Evolutionary conservation across 1,139 yeast species (phyloP), one percentile per base, ranked within the genome.

Genomic region (Sugiyamaella xylanicola): DNA sequence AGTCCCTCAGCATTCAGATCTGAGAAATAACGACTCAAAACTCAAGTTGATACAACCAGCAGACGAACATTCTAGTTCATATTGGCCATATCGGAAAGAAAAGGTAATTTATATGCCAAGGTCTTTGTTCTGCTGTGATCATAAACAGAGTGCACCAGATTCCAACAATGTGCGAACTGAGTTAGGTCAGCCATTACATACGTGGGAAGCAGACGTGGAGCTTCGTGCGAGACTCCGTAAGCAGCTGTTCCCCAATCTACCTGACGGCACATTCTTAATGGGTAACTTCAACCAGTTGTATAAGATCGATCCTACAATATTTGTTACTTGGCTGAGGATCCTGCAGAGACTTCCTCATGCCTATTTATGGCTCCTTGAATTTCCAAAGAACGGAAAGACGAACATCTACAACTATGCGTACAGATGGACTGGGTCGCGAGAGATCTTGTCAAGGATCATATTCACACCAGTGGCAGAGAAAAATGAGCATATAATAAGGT

Each of bases 221-320:
- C 51, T 68, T 5, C 63, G 73, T 19, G 22, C 21, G 29, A 54
- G 57, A n/a, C 52, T 70, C 53, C 61, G 74, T 3, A 39, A 50
- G 8, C 57, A 62, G 48, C 53, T 70, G 37, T 70, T 70, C 51
- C 72, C 74, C 1, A 35, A 59, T 9, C 55, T 70, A 7, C 64
- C 69, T 1, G 35, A 55, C 1, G 63, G 63, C 39, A 68, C 72
- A 2, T 58, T 71, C 20, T 49, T 71, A 20, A 57, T 71, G 61
- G 74, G 68, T 20, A 71, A 71, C 53, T 68, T 71, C 61, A 71
- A 71, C 58, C 74, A 71, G 56, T 63, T 71, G 20, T 71, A 71
- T 61, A 71, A 71, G 53, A 67, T 71, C 50, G 73, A 70, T 35
- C 74, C 74, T 1, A 59, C 68, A 4, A 68, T 68, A 0, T 65